Evolutionary conservation across 2,329 filamentous ascomycete species (phyloP).

Genomic region (Neonectria magnoliae): DNA sequence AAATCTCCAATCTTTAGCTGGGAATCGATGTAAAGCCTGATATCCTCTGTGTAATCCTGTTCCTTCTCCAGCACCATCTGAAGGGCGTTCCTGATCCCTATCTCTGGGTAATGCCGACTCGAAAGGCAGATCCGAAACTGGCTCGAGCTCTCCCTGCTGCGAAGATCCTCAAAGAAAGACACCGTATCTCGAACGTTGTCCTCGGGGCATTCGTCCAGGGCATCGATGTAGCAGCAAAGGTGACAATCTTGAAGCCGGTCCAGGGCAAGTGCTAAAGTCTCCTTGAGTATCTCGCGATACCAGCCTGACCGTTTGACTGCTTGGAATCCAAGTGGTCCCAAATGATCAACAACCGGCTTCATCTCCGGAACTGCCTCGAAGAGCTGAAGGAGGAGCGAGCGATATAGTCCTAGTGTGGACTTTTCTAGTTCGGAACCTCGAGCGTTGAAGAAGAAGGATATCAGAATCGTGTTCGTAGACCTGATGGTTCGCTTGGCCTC

Average conservation of each 20-base stretch:
- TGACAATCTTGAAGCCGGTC: neutral
- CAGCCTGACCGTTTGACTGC: neutral
- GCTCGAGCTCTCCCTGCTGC: constrained; percentile 33
- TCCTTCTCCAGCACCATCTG: constrained; percentile 41
- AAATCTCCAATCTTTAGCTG: constrained; percentile 18
- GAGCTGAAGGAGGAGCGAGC: constrained; percentile 59
- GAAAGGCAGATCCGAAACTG: constrained; percentile 54
- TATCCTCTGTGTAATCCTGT: constrained; percentile 40
- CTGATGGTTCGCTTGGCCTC: constrained; percentile 14
- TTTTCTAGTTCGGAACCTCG: constrained; percentile 55
- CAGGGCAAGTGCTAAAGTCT: neutral
- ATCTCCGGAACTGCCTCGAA: constrained; percentile 43
- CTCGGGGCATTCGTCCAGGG: constrained; percentile 59
- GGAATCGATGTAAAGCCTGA: constrained; percentile 32
- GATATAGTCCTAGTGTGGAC: constrained; percentile 58
- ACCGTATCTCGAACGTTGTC: constrained; percentile 54
- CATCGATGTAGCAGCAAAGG: constrained; percentile 48
- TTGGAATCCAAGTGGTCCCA: neutral
- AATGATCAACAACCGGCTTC: neutral
- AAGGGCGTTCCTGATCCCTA: constrained; percentile 45
- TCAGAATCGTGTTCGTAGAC: constrained; percentile 27
- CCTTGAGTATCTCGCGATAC: neutral
- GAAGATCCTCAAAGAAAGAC: constrained; percentile 51
- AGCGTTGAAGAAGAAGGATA: constrained; percentile 63
- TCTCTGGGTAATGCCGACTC: constrained; percentile 58